A percentile compares a stretch with the other conserved stretches of the same genome.
Evolutionary conservation across 768 basidiomycete genomes (phyloP).

Genomic region (Kwoniella pini): DNA sequence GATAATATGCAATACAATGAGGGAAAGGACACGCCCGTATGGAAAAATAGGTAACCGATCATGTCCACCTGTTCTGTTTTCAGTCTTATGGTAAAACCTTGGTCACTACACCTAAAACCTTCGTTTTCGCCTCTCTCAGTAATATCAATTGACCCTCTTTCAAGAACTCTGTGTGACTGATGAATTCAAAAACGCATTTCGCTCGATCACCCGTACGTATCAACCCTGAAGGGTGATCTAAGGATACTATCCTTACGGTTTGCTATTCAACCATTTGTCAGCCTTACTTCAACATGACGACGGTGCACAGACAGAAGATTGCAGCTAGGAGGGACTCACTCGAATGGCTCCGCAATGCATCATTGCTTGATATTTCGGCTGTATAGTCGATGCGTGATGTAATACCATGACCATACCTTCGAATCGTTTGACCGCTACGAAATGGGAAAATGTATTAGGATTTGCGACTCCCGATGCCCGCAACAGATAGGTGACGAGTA

Average conservation of each 20-base stretch:
- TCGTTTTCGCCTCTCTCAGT: slow-evolving; percentile 94
- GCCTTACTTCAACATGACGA: no score
- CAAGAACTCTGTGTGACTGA: slow-evolving; percentile 85
- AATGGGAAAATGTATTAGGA: slow-evolving; percentile 12
- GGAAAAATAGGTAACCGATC: no score
- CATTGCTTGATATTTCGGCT: slow-evolving; percentile 92
- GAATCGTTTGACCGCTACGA: slow-evolving; percentile 73
- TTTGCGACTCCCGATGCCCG: not conserved
- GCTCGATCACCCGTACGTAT: slow-evolving; percentile 93
- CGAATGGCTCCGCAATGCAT: slow-evolving; percentile 73
- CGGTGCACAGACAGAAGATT: no score
- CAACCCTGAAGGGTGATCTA: slow-evolving; percentile 82
- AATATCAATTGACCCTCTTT: slow-evolving; percentile 91
- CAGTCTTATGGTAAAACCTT: slow-evolving; percentile 37
- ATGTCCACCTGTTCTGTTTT: no score
- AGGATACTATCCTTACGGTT: slow-evolving; percentile 80
- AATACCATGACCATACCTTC: slow-evolving; percentile 92
- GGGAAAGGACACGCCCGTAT: no score
- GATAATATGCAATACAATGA: no score
- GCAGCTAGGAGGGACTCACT: slow-evolving; percentile 18
- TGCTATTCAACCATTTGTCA: slow-evolving; percentile 59
- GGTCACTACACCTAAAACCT: slow-evolving; percentile 59
- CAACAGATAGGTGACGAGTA: slow-evolving; percentile 2
- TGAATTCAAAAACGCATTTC: slow-evolving; percentile 92
- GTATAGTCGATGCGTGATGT: slow-evolving; percentile 64